Percentiles rank a stretch among this genome's conserved stretches.
phyloP scores from a whole-genome alignment of 2,329 filamentous ascomycete species.

The Xylariaceae sp. region DNA sequence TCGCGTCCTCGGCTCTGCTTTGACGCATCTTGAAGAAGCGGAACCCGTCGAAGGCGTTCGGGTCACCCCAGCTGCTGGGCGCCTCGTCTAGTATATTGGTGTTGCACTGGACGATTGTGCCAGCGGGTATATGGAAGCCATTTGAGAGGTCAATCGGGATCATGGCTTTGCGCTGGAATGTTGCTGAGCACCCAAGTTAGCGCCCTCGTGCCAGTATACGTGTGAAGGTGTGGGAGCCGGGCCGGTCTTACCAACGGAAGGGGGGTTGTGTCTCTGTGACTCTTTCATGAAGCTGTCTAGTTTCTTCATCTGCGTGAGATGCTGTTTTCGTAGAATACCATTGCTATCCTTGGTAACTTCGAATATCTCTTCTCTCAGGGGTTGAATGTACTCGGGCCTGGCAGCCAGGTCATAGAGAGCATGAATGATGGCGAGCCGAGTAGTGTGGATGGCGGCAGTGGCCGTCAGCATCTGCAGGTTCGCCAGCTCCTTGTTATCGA shows the following conservation, averaged over 20 bases:
- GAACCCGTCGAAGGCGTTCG: conserved; percentile 26
- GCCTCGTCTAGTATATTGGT: conserved; percentile 28
- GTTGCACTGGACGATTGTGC: conserved; percentile 27
- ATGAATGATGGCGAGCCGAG: conserved; percentile 31
- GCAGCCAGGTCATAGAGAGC: conserved; percentile 39
- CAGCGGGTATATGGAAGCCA: conserved; percentile 29
- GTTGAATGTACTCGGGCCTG: conserved; percentile 38
- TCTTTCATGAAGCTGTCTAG: conserved; percentile 38
- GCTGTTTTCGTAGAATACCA: conserved; percentile 25
- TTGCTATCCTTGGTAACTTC: conserved; percentile 25
- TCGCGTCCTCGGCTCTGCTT: conserved; percentile 21
- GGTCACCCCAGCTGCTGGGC: conserved; percentile 24
- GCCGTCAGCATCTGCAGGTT: conserved; percentile 31
- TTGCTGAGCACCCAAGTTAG: conserved; percentile 19
- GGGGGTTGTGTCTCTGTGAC: conserved; percentile 31
- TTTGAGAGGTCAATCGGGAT: conserved; percentile 31
- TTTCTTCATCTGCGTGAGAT: conserved; percentile 30
- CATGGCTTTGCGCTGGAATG: conserved; percentile 28
- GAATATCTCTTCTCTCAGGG: conserved; percentile 38
- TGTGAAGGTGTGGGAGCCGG: no score
- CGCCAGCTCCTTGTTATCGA: conserved; percentile 26
- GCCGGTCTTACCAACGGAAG: conserved; percentile 25
- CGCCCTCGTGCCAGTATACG: neutral
- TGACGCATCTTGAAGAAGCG: conserved; percentile 27
- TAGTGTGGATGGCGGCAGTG: conserved; percentile 35